Evolutionary conservation across 768 basidiomycete genomes (phyloP).

Genomic region (Serendipita sp.): DNA sequence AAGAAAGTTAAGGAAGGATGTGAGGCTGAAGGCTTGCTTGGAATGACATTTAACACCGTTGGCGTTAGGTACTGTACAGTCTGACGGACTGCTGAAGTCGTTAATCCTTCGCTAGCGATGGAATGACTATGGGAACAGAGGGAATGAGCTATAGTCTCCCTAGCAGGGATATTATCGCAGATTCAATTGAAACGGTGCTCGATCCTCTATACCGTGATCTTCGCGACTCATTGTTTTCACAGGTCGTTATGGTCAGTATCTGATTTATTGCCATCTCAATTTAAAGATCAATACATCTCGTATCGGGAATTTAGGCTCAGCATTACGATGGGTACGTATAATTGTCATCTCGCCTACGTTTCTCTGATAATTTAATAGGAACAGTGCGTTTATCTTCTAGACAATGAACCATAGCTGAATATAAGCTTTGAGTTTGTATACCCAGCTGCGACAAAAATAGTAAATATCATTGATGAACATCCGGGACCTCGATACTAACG

Average conservation of each 20-base stretch:
- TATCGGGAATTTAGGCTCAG: slow-evolving; percentile 53
- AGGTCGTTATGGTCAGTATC: slow-evolving; percentile 41
- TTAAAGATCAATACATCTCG: not conserved
- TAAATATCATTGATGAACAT: not conserved
- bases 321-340: slow-evolving; percentile 67
- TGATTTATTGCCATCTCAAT: not conserved
- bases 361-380: not conserved
- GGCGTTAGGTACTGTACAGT: slow-evolving; percentile 48
- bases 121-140: slow-evolving; percentile 80
- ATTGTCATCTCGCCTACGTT: not conserved
- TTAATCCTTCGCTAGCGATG: slow-evolving; percentile 36
- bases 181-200: slow-evolving; percentile 68
- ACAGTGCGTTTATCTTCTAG: not conserved
- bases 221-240: not conserved
- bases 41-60: slow-evolving; percentile 71
- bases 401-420: not conserved
- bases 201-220: not conserved
- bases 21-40: slow-evolving; percentile 63
- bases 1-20: slow-evolving; percentile 72
- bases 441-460: slow-evolving; percentile 86
- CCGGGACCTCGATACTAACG: not conserved
- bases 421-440: slow-evolving; percentile 33
- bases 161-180: slow-evolving; percentile 78
- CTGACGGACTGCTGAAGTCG: not conserved
- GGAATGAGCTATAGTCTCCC: slow-evolving; percentile 58